Evolutionary conservation across 2,329 filamentous ascomycete genomes (phyloP), one percentile per base, ranked within the genome.

Genomic region (Aureobasidium uvarum): DNA sequence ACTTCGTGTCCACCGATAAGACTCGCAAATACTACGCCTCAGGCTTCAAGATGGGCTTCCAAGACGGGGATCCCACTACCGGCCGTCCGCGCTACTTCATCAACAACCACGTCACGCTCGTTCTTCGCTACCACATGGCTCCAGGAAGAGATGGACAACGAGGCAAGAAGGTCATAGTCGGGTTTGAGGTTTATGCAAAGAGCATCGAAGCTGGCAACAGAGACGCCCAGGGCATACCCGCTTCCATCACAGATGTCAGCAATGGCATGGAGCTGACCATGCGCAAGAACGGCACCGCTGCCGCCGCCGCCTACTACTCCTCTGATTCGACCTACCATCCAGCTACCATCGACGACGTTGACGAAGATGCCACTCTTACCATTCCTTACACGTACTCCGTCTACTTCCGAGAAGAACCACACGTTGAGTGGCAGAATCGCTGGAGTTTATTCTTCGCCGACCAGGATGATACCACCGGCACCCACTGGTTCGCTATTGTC

Each of bases 381-480:
- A 88, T 96, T 60, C 91, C 92, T 0, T 96, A 93, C 77, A 90
- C 91, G 0, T 96, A 96, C 77, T 94, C 91, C 3, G 89, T 96
- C 16, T 96, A 95, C 77, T 96, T 92, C 79, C 87, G 91, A 60
- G 90, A 96, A 74, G 91, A 96, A 68, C 85, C 88, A 48, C 85
- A 83, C 23, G 81, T 96, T 59, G 91, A 95, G 69, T 96, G 92
- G 92, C 81, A 83, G 65, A 91, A 88, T 70, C 85, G 92, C 64
- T 96, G 92, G 92, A 90, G 96, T 72, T 80, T 94, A 64, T 96
- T 96, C 76, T 96, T 96, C 78, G 90, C 89, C 67, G 92, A 94
- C 75, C 90, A 95, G 73, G 89, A 91, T 66, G 90, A 94, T 70
- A 90, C 89, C 52, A 88, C 86, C 31, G 87, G 86, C 73, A 91